A percentile compares a stretch with the other conserved stretches of the same genome.
Conservation (phyloP, 345 rosid species). For the Syzygium oleosum region DNA sequence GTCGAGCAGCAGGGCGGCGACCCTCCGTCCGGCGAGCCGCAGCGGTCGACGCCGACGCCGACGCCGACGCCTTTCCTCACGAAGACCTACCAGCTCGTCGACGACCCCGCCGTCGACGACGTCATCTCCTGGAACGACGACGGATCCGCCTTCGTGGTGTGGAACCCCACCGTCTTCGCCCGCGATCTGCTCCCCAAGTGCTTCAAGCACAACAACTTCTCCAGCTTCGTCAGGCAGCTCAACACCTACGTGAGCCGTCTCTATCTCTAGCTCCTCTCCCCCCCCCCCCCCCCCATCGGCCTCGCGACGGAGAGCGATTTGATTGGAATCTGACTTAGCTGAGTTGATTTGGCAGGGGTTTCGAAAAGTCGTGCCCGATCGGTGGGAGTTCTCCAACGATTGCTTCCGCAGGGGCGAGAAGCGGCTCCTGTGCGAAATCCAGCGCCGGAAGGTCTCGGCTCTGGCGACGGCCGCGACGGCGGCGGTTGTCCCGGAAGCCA, state of each 20-base stretch:
- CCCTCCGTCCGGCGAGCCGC: constrained; percentile 28
- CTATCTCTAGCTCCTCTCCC: neutral
- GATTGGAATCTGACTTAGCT: neutral
- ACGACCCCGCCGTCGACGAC: constrained; percentile 55
- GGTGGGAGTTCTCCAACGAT: constrained; percentile 93
- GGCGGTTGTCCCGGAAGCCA: neutral
- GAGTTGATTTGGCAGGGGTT: constrained; percentile 45
- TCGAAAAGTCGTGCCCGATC: constrained; percentile 77
- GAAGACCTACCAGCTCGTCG: constrained; percentile 75
- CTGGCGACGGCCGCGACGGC: constrained; percentile 4
- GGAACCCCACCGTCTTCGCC: constrained; percentile 86
- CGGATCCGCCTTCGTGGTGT: constrained; percentile 75
- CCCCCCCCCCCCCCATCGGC: neutral
- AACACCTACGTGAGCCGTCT: constrained; percentile 60
- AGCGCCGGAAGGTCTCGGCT: constrained; percentile 53
- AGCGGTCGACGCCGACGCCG: constrained; percentile 69
- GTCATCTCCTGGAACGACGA: constrained; percentile 90
- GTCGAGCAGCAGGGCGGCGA: constrained; percentile 21
- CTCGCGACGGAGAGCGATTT: neutral
- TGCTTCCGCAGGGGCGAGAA: constrained; percentile 66
- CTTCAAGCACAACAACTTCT: constrained; percentile 88
- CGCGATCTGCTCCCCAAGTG: constrained; percentile 75
- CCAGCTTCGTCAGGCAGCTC: constrained; percentile 92
- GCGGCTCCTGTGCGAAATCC: constrained; percentile 66
- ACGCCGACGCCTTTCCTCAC: constrained; percentile 81